Evolutionary conservation across 306 rosid genomes (phyloP).

Genomic region (Vicia villosa): DNA sequence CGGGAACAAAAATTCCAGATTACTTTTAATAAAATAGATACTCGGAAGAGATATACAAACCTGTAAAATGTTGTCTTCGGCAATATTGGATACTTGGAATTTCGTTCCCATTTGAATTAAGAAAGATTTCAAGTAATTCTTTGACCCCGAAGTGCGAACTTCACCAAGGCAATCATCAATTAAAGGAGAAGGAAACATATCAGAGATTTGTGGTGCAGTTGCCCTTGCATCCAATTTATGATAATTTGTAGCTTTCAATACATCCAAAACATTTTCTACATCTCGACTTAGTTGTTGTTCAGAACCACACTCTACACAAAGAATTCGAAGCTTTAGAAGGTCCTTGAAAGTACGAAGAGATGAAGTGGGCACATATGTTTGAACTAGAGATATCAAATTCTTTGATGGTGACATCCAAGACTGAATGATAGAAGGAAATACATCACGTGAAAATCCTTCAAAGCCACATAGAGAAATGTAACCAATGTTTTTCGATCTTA

Average conservation of each 20-base stretch:
- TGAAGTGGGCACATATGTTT: neutral
- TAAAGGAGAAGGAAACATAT: neutral
- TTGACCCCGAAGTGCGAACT: neutral
- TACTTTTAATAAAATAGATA: neutral
- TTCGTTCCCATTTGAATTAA: slow-evolving; percentile 13
- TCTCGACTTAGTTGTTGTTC: neutral
- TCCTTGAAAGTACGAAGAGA: neutral
- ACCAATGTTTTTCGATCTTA: slow-evolving; percentile 12
- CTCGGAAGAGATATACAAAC: neutral
- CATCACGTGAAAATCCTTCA: slow-evolving; percentile 12
- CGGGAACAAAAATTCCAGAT: neutral
- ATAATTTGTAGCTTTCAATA: neutral
- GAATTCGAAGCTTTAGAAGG: slow-evolving; percentile 5
- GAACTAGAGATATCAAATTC: neutral
- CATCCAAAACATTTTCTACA: neutral
- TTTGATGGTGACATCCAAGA: slow-evolving; percentile 23
- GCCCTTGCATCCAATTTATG: neutral
- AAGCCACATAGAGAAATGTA: slow-evolving; percentile 7
- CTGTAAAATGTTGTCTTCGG: neutral
- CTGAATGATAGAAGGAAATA: slow-evolving; percentile 5
- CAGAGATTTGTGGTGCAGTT: neutral
- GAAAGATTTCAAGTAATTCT: neutral
- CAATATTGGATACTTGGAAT: neutral
- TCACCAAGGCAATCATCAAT: neutral
- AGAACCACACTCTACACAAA: neutral